Conservation (phyloP, 306 rosid species). For the Coriaria nepalensis region DNA sequence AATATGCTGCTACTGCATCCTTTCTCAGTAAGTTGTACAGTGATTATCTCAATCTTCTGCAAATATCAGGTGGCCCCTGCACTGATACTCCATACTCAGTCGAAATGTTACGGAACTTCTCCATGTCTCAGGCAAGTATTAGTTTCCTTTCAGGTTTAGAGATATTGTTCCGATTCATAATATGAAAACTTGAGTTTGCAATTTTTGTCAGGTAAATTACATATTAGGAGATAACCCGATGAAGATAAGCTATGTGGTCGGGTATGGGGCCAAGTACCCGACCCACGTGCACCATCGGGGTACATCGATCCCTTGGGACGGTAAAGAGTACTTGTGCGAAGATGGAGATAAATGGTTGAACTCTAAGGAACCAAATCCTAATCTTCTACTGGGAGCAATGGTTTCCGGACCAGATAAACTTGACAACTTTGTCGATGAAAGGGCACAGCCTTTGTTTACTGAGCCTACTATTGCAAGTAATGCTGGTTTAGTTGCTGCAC, state of each 20-base stretch:
- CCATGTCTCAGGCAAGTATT: constrained; percentile 46
- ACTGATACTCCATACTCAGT: constrained; percentile 27
- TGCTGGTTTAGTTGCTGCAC: constrained; percentile 81
- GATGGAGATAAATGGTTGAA: constrained; percentile 45
- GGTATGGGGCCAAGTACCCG: constrained; percentile 51
- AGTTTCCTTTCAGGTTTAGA: not conserved
- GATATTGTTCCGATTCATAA: not conserved
- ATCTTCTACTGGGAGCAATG: constrained; percentile 66
- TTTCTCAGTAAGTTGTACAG: constrained; percentile 60
- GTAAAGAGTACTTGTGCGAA: constrained; percentile 22
- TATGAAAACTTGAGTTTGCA: constrained; percentile 3
- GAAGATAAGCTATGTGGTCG: constrained; percentile 72
- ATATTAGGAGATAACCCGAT: constrained; percentile 70
- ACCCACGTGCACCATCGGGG: constrained; percentile 67
- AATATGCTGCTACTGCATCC: constrained; percentile 70
- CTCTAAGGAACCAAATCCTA: constrained; percentile 47
- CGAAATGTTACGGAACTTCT: constrained; percentile 34
- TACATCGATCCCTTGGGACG: constrained; percentile 68
- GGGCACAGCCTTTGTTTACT: constrained; percentile 45
- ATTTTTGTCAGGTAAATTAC: constrained; percentile 39
- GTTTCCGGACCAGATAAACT: constrained; percentile 51
- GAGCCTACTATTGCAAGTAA: constrained; percentile 70
- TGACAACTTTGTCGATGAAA: constrained; percentile 49
- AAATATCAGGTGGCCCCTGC: constrained; percentile 28
- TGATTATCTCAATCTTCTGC: constrained; percentile 56